Base-by-base conservation (phyloP, 2,329 filamentous ascomycete genomes). In the Ophiocordyceps camponoti-leonardi region DNA sequence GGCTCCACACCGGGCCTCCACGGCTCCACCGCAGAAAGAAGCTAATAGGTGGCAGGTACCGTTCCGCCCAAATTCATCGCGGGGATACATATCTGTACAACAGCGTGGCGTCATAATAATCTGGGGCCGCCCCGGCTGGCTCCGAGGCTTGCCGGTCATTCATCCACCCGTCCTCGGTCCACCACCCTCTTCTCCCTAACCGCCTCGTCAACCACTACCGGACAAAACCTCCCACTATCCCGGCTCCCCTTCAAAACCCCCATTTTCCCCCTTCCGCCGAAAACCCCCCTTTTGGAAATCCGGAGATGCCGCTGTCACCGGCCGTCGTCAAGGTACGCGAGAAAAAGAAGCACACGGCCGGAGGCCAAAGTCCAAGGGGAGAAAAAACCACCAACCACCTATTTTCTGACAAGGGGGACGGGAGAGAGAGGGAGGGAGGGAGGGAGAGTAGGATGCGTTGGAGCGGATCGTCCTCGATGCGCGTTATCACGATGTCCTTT, bases 401-500 rank as follows among this genome's bases (percentile, higher is more conserved):
- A n/a, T n/a, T n/a, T n/a, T n/a, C 22, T 23, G 22, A 23, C 22
- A 23, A 23, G 22, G 22, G 22, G 22, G 22, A n/a, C 6, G 22
- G 22, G 22, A 28, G 26, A 28, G 4, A 8, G 23, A 31, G n/a
- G 6, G 23, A 10, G 37, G 11, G 16, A n/a, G 35, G n/a, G 40
- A 42, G 35, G 22, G 26, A 18, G 33, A 26, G n/a, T 56, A 90
- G 83, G 69, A 72, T 53, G 71, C 74, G 49, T 67, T 88, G 54
- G 86, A 94, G 67, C 73, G 75, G 53, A 72, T 94, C 47, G 71
- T 88, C 53, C 75, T 92, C 50, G 79, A 96, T 61, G 87, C 88
- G 6, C 73, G 78, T 53, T 85, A 94, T 66, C 86, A 92, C 56
- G 86, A 92, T 56, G 62, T 87, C 46, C 76, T 98, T 50, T 78